phyloP scores from a whole-genome alignment of 1,284 basidiomycete genomes.

The Fomitiporia mediterranea region DNA sequence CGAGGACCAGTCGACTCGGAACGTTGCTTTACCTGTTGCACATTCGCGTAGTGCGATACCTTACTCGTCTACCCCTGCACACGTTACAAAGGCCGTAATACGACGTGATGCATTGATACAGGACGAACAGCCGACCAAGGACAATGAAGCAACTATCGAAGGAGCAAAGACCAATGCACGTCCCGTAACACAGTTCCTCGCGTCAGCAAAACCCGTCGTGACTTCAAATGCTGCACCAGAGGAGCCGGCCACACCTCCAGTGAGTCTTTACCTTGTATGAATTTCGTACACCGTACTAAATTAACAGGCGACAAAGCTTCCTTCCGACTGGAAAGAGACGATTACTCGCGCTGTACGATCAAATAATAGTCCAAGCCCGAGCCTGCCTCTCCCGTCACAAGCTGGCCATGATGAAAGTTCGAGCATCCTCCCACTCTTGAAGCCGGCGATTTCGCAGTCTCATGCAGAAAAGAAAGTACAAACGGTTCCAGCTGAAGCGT shows the following conservation, averaged over 20 bases:
- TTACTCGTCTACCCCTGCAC: not conserved
- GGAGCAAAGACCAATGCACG: not conserved
- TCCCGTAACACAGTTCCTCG: not conserved
- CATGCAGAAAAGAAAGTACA: not conserved
- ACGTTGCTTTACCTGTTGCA: not conserved
- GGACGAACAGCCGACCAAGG: not conserved
- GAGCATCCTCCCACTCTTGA: constrained; percentile 2
- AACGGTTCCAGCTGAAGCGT: not conserved
- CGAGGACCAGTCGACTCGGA: not conserved
- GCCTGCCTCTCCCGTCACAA: not conserved
- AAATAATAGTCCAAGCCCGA: not conserved
- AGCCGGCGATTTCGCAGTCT: not conserved
- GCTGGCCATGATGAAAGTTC: not conserved
- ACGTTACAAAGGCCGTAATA: not conserved
- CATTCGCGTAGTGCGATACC: not conserved
- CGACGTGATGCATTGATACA: not conserved
- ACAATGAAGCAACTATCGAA: not conserved
- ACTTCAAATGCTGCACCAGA: not conserved
- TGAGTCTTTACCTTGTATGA: not conserved
- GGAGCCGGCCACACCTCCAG: not conserved
- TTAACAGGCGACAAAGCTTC: constrained; percentile 2
- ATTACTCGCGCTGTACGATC: constrained; percentile 8
- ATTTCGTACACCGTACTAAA: not conserved
- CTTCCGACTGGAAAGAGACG: constrained; percentile 17
- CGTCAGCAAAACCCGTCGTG: not conserved